These are phyloP conservation scores for Colletotrichum gigasporum DNA, from an alignment of 2,329 filamentous ascomycete genomes.

Conservation along the genomic window DNA sequence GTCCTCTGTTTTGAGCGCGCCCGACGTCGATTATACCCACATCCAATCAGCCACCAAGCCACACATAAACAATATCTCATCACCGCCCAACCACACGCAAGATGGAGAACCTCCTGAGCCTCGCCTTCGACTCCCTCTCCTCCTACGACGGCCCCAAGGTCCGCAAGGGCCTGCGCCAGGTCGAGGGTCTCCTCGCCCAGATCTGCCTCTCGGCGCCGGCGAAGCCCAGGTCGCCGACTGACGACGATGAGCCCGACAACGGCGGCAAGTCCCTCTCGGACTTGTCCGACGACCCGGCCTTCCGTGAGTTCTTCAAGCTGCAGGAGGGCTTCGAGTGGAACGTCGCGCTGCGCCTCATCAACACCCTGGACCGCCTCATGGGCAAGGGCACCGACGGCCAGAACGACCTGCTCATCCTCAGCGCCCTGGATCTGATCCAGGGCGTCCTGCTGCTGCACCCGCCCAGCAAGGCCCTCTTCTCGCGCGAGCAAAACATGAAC, in stretches of 20 bases:
- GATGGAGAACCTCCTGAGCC: constrained; percentile 92
- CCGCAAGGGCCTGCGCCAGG: constrained; percentile 91
- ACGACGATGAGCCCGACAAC: constrained; percentile 32
- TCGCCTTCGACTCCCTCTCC: constrained; percentile 96
- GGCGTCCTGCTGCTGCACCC: constrained; percentile 89
- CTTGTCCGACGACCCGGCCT: constrained; percentile 84
- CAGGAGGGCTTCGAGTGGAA: constrained; percentile 99
- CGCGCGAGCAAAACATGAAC: constrained; percentile 94
- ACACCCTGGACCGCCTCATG: constrained; percentile 85
- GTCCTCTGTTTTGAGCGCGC: constrained; percentile 9
- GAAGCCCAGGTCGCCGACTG: constrained; percentile 32
- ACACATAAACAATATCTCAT: constrained; percentile 11
- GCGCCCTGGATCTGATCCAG: constrained; percentile 88
- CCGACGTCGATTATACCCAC: constrained; percentile 3
- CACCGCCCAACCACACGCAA: constrained; percentile 35
- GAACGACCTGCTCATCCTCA: constrained; percentile 89
- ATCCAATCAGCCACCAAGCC: constrained; percentile 25
- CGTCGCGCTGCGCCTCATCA: constrained; percentile 85
- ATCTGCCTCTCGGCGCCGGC: constrained; percentile 78
- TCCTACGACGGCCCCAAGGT: constrained; percentile 91
- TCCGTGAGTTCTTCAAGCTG: constrained; percentile 94
- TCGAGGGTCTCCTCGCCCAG: constrained; percentile 92
- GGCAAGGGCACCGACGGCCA: constrained; percentile 84
- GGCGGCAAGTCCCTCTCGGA: constrained; percentile 71
- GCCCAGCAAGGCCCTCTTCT: constrained; percentile 86